These are phyloP conservation scores for Saxophila tyrrhenica DNA, from an alignment of 495 filamentous ascomycete species.

Conservation along the genomic window DNA sequence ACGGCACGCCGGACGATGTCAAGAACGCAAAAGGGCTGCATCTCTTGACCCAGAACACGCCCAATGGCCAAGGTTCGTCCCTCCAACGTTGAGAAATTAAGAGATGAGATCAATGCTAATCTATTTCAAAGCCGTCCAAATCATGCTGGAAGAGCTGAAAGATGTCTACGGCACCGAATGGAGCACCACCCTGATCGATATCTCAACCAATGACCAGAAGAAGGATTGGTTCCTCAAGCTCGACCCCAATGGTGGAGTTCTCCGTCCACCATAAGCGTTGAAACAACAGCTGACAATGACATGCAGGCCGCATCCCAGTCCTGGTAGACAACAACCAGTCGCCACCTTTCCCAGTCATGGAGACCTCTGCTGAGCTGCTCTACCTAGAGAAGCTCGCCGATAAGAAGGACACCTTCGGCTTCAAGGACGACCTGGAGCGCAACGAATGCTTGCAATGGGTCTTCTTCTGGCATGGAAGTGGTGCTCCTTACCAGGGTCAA, in stretches of 20 bases:
- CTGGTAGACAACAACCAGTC: slow-evolving; percentile 39
- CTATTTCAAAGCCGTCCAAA: slow-evolving; percentile 22
- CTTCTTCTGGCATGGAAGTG: slow-evolving; percentile 41
- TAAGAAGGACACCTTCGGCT: slow-evolving; percentile 36
- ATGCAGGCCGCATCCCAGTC: slow-evolving; percentile 37
- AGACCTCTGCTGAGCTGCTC: slow-evolving; percentile 41
- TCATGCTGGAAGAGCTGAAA: slow-evolving; percentile 28
- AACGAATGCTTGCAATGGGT: slow-evolving; percentile 36
- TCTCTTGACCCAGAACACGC: slow-evolving; percentile 27
- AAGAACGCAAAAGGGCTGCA: slow-evolving; percentile 37
- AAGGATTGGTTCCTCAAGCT: slow-evolving; percentile 47
- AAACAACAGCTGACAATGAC: neutral
- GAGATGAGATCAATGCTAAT: neutral
- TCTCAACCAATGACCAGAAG: slow-evolving; percentile 47
- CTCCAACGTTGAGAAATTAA: neutral
- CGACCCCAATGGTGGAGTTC: slow-evolving; percentile 27
- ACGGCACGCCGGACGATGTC: slow-evolving; percentile 33
- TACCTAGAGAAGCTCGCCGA: slow-evolving; percentile 39
- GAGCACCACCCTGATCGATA: slow-evolving; percentile 42
- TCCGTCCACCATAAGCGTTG: slow-evolving; percentile 17
- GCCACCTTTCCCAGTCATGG: slow-evolving; percentile 43
- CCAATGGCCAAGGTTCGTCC: neutral
- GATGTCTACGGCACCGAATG: slow-evolving; percentile 42
- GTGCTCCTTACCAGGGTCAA: slow-evolving; percentile 35
- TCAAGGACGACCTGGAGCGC: slow-evolving; percentile 35